These are phyloP conservation scores for Alternaria brassicae DNA, from an alignment of 2,329 filamentous ascomycete genomes.

Conservation along the genomic window DNA sequence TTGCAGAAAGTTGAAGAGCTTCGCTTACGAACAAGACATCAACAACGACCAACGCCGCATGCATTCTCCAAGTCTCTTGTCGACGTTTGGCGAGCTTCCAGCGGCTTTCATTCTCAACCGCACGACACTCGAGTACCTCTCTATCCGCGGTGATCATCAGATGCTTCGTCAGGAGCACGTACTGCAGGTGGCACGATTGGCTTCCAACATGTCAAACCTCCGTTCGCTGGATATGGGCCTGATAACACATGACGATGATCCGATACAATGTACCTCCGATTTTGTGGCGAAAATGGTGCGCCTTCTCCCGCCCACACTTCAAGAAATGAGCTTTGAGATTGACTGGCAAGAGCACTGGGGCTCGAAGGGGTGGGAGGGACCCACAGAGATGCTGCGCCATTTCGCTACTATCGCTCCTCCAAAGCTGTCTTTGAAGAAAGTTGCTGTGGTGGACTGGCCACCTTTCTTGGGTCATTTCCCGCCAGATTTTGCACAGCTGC, in stretches of 20 bases:
- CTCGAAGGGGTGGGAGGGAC: slow-evolving; percentile 12
- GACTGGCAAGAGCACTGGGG: slow-evolving; percentile 16
- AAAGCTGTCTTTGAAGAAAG: slow-evolving; percentile 2
- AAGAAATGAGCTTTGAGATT: slow-evolving; percentile 13
- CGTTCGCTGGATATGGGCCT: slow-evolving; percentile 13
- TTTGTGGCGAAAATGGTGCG: slow-evolving; percentile 4
- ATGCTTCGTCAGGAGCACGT: slow-evolving; percentile 8
- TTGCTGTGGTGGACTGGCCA: slow-evolving; percentile 11
- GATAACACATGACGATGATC: slow-evolving; percentile 9
- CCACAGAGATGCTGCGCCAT: slow-evolving; percentile 9
- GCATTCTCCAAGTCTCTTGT: not conserved
- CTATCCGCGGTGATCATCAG: slow-evolving; percentile 6
- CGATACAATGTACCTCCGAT: not conserved
- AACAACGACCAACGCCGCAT: slow-evolving; percentile 4
- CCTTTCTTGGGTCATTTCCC: slow-evolving; percentile 9
- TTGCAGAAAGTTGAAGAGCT: slow-evolving; percentile 7
- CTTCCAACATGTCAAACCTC: slow-evolving; percentile 2
- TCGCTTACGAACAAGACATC: slow-evolving; percentile 10
- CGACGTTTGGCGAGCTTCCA: not conserved
- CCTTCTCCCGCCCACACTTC: slow-evolving; percentile 5
- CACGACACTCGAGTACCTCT: slow-evolving; percentile 4
- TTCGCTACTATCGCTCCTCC: slow-evolving; percentile 5
- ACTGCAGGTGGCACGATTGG: slow-evolving; percentile 9
- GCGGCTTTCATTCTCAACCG: not conserved
- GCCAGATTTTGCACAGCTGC: slow-evolving; percentile 8